Evolutionary conservation across 257 asterid genomes (phyloP).

Genomic region (Fraxinus anomala): DNA sequence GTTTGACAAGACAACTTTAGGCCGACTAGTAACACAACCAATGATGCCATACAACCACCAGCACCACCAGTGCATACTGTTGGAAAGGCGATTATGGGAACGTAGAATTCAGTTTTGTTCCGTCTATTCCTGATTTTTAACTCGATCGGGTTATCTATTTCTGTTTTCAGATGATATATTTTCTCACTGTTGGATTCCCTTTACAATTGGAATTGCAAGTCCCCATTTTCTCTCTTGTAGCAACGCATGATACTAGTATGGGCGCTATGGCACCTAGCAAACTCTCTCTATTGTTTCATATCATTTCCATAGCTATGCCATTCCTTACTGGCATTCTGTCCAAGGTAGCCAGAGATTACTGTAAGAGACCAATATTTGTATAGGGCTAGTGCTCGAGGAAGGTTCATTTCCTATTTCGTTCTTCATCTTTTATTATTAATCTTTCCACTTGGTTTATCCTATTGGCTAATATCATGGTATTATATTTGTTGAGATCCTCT

Average conservation of each 20-base stretch:
- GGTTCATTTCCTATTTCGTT: not conserved
- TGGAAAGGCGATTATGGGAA: conserved; percentile 50
- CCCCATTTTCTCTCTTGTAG: conserved; percentile 26
- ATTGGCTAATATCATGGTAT: no score
- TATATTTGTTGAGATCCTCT: no score
- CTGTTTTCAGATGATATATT: conserved; percentile 42
- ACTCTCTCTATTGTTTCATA: conserved; percentile 6
- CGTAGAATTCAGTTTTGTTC: conserved; percentile 17
- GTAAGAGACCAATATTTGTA: not conserved
- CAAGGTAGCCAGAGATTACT: conserved; percentile 24
- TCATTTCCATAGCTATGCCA: conserved; percentile 31
- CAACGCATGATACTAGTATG: conserved; percentile 47
- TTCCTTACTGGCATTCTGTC: conserved; percentile 5
- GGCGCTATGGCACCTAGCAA: conserved; percentile 24
- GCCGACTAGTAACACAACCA: not conserved
- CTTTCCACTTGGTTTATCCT: no score
- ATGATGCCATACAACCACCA: not conserved
- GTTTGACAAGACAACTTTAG: conserved; percentile 52
- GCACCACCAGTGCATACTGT: conserved; percentile 29
- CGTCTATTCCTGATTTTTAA: conserved; percentile 47
- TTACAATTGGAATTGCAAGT: conserved; percentile 43
- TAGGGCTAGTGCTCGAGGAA: no score
- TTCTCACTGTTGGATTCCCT: conserved; percentile 44
- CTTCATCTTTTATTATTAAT: no score
- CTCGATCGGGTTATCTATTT: conserved; percentile 46